Base-by-base conservation (phyloP, 768 basidiomycete genomes). In the Symmetrospora coprosmae region DNA sequence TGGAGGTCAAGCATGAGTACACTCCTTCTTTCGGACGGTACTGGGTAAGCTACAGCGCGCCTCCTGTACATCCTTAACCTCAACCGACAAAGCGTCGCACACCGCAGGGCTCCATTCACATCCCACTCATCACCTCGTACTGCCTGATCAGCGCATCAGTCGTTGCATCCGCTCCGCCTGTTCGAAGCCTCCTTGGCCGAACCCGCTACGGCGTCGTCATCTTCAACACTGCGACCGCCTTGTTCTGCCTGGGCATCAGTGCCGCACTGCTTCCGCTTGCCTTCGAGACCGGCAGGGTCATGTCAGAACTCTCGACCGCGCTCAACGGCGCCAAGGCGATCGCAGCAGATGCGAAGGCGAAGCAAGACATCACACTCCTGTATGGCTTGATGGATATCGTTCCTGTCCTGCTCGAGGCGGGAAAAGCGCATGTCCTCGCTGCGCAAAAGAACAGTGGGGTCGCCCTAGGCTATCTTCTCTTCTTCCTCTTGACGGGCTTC, bases 401-500 rank as follows among this genome's bases (percentile, higher is more conserved):
- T 27, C 31, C 19, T 23, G n/a, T 28, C 50, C 28, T 30, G 4
- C 13, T 6, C 5, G 30, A 51, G 28, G 11, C 35, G 50, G 25
- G 6, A 5, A 13, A 35, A 11, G 35, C 21, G 3, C 9, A 30
- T 6, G 7, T n/a, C 28, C 21, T 17, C 23, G n/a, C 17, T 35
- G 9, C 8, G 19, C 50, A 34, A 16, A 5, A 35, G 8, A 38
- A 14, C 30, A 34, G 6, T 40, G 19, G 33, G 17, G 25, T 19
- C 23, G 39, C 37, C 35, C 6, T 50, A 50, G 11, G 23, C 30
- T 33, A 14, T 33, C 16, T 50, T 21, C 27, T 28, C 28, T 34
- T 50, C 49, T 50, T 50, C 49, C 35, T 50, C 28, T 5, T 56
- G 23, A 56, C 39, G 14, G 53, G 53, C 49, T 30, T 31, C 5